A percentile compares a stretch with the other conserved stretches of the same genome.
These are phyloP conservation scores for Trypanosoma melophagium DNA, from an alignment of 208 protist species.

Conservation along the genomic window DNA sequence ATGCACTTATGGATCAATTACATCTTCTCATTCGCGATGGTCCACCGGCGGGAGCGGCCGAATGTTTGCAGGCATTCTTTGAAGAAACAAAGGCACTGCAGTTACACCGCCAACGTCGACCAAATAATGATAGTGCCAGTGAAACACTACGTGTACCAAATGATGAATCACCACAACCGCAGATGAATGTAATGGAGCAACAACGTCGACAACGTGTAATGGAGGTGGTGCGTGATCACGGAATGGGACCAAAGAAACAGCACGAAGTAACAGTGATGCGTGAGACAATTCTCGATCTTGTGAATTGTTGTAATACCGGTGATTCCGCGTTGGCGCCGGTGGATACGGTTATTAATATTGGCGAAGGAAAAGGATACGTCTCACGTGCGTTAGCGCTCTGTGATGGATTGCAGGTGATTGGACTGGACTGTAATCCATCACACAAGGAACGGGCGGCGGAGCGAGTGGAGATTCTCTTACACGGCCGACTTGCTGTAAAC, in stretches of 20 bases:
- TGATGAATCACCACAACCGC: neutral
- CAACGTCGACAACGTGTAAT: slow-evolving; percentile 40
- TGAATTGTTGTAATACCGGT: slow-evolving; percentile 38
- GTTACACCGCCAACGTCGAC: slow-evolving; percentile 27
- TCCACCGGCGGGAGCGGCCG: slow-evolving; percentile 29
- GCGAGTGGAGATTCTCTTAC: slow-evolving; percentile 58
- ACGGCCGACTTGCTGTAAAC: slow-evolving; percentile 42
- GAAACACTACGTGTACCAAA: slow-evolving; percentile 32
- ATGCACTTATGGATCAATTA: slow-evolving; percentile 35
- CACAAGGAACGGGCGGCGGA: slow-evolving; percentile 76
- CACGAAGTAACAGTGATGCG: slow-evolving; percentile 87
- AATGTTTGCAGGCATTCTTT: slow-evolving; percentile 33
- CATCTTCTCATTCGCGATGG: slow-evolving; percentile 46
- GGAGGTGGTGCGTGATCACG: slow-evolving; percentile 53
- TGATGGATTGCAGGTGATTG: slow-evolving; percentile 76
- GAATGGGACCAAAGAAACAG: slow-evolving; percentile 87
- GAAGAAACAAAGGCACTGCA: slow-evolving; percentile 27
- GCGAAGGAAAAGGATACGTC: slow-evolving; percentile 90
- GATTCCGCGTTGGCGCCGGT: slow-evolving; percentile 27
- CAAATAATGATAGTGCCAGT: slow-evolving; percentile 46
- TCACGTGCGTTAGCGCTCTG: slow-evolving; percentile 78
- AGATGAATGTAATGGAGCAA: neutral
- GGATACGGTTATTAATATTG: slow-evolving; percentile 84
- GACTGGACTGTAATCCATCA: slow-evolving; percentile 86
- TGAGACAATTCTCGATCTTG: slow-evolving; percentile 55